phyloP scores from a whole-genome alignment of 768 basidiomycete species.

The Strobilomyces confusus region DNA sequence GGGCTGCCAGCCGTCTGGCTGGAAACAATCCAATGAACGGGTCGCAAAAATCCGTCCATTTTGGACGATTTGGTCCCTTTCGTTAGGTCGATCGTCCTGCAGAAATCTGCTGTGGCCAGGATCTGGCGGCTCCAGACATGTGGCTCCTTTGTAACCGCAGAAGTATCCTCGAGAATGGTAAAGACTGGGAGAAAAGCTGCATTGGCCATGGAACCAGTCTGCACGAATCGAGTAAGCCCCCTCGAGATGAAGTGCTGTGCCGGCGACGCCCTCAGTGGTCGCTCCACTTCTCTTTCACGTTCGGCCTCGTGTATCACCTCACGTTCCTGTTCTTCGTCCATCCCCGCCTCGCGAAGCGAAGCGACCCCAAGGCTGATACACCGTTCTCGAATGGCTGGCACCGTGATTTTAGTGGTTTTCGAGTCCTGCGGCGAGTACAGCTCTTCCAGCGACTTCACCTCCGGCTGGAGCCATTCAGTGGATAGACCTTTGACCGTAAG shows the following conservation, averaged over 20 bases:
- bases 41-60: conserved; percentile 30
- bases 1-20: not conserved
- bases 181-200: conserved; percentile 20
- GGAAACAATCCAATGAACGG: not conserved
- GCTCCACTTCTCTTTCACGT: conserved; percentile 35
- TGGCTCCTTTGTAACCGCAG: conserved; percentile 12
- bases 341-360: conserved; percentile 14
- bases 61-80: not conserved
- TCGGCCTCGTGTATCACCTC: conserved; percentile 42
- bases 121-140: conserved; percentile 16
- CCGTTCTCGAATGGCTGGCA: conserved; percentile 24
- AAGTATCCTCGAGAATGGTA: conserved; percentile 6
- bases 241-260: conserved; percentile 15
- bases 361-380: conserved; percentile 27
- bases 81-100: not conserved
- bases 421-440: conserved; percentile 27
- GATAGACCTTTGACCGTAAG: conserved; percentile 1
- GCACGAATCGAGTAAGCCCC: conserved; percentile 8
- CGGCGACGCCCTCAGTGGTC: conserved; percentile 29
- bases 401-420: not conserved
- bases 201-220: conserved; percentile 26
- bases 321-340: conserved; percentile 48
- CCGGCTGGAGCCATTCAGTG: conserved; percentile 37
- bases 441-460: conserved; percentile 34
- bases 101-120: conserved; percentile 18